These are phyloP conservation scores for Penicillium psychrofluorescens DNA, from an alignment of 495 filamentous ascomycete species.

Conservation along the genomic window DNA sequence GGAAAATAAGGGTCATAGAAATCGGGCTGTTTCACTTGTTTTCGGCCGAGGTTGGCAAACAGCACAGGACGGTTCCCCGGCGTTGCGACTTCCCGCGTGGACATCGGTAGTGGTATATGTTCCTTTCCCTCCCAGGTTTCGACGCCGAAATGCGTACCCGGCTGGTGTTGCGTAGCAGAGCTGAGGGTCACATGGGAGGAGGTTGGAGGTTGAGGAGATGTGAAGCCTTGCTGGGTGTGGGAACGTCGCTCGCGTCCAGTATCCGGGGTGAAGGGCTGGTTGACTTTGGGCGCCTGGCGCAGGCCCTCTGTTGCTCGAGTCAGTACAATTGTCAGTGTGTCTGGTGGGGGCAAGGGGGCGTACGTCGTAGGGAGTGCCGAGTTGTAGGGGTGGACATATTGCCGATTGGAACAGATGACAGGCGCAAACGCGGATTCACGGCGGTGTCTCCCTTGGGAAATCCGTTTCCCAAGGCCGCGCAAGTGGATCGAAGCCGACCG, in stretches of 20 bases:
- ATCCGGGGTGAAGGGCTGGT: slow-evolving; percentile 42
- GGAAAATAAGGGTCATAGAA: slow-evolving; percentile 40
- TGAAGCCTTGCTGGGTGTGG: slow-evolving; percentile 21
- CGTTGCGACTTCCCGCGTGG: slow-evolving; percentile 34
- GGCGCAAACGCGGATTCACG: neutral
- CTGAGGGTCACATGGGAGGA: slow-evolving; percentile 20
- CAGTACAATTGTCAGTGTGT: slow-evolving; percentile 2
- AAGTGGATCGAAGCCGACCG: too few species aligned
- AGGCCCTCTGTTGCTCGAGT: slow-evolving; percentile 31
- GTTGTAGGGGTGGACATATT: slow-evolving; percentile 21
- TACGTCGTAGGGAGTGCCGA: slow-evolving; percentile 23
- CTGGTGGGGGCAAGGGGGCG: neutral
- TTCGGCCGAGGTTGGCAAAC: slow-evolving; percentile 24
- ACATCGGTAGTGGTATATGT: slow-evolving; percentile 31
- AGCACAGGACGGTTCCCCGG: slow-evolving; percentile 36
- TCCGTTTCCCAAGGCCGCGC: too few species aligned
- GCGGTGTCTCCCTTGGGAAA: neutral
- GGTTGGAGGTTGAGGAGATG: slow-evolving; percentile 26
- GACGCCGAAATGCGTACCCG: slow-evolving; percentile 19
- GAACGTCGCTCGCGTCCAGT: slow-evolving; percentile 35
- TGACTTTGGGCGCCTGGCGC: slow-evolving; percentile 39
- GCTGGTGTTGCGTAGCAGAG: slow-evolving; percentile 20
- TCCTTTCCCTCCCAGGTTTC: slow-evolving; percentile 35
- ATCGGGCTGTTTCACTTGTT: slow-evolving; percentile 27
- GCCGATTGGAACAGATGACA: neutral